Percentiles rank a stretch among this genome's conserved stretches.
Conservation (phyloP, 164 flowering plant species). For the Berberis vulgaris region DNA sequence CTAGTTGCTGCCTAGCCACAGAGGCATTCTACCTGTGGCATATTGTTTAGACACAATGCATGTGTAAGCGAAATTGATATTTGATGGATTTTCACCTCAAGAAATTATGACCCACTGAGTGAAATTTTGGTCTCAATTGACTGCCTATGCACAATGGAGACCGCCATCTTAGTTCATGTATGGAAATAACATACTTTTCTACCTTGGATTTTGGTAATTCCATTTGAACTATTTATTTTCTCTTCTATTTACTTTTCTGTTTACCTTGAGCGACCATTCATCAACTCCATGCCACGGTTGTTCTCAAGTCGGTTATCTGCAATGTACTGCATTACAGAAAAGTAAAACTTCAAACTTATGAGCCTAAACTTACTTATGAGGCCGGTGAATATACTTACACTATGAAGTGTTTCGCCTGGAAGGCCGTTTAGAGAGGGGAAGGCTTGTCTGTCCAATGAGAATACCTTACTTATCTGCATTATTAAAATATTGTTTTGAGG, state of each 20-base stretch:
- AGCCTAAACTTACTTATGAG: not conserved
- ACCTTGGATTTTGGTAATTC: no score
- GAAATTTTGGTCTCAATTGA: no score
- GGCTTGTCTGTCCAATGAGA: slow-evolving; percentile 85
- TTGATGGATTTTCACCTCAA: no score
- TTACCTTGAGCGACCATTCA: slow-evolving; percentile 83
- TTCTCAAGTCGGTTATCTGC: slow-evolving; percentile 75
- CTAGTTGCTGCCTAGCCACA: no score
- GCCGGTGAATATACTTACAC: slow-evolving; percentile 44
- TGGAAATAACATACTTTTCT: no score
- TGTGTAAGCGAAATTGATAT: no score
- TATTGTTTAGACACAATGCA: no score
- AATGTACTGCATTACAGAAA: slow-evolving; percentile 48
- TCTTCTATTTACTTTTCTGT: not conserved
- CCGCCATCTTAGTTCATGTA: no score
- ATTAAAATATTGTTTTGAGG: not conserved
- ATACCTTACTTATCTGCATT: slow-evolving; percentile 68
- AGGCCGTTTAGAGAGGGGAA: slow-evolving; percentile 82
- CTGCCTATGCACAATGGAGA: no score
- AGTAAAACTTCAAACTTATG: not conserved
- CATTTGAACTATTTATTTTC: not conserved
- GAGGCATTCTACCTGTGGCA: no score
- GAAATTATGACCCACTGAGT: no score
- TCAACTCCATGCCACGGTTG: slow-evolving; percentile 86
- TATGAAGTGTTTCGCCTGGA: slow-evolving; percentile 93